Percentiles rank a stretch among this genome's conserved stretches.
These are phyloP conservation scores for Pythium phragmiticola DNA, from an alignment of 352 stramenopile genomes.

Conservation along the genomic window DNA sequence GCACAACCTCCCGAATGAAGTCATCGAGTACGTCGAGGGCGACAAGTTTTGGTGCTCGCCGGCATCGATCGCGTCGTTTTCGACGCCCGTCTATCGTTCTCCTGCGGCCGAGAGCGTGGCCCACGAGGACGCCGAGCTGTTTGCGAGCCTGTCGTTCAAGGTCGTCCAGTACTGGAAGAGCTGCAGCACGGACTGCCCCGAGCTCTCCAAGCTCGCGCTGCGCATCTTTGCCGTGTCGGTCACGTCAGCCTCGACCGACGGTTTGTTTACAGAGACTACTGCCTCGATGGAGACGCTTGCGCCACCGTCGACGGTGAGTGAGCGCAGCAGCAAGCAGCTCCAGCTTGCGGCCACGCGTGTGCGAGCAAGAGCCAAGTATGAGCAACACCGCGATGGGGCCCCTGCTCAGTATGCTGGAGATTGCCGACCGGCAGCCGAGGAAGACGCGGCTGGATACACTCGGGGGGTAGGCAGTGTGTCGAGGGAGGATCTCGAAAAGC, in stretches of 20 bases:
- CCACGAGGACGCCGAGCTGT: slow-evolving; percentile 16
- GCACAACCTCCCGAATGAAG: slow-evolving; percentile 20
- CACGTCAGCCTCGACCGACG: slow-evolving; percentile 22
- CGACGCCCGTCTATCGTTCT: slow-evolving; percentile 10
- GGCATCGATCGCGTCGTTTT: slow-evolving; percentile 22
- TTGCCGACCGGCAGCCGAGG: background rate
- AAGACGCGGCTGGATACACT: background rate
- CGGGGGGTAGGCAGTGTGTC: background rate
- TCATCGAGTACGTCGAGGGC: slow-evolving; percentile 28
- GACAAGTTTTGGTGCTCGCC: slow-evolving; percentile 32
- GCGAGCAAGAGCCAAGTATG: slow-evolving; percentile 21
- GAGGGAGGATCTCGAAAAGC: background rate
- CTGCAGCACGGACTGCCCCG: slow-evolving; percentile 27
- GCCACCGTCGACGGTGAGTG: background rate
- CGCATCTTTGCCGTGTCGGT: slow-evolving; percentile 24
- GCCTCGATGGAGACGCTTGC: background rate
- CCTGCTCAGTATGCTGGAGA: background rate
- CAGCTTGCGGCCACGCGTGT: slow-evolving; percentile 21
- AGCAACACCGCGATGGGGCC: slow-evolving; percentile 14
- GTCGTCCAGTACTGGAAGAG: slow-evolving; percentile 30
- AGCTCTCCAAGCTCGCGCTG: slow-evolving; percentile 27
- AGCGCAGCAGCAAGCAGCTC: background rate
- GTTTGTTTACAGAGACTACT: slow-evolving; percentile 3
- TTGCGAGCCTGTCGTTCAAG: slow-evolving; percentile 21
- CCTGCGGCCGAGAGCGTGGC: background rate